Percentiles rank a stretch among this genome's conserved stretches.
These are phyloP conservation scores for Amanita muscaria DNA, from an alignment of 768 basidiomycete species.

Conservation along the genomic window DNA sequence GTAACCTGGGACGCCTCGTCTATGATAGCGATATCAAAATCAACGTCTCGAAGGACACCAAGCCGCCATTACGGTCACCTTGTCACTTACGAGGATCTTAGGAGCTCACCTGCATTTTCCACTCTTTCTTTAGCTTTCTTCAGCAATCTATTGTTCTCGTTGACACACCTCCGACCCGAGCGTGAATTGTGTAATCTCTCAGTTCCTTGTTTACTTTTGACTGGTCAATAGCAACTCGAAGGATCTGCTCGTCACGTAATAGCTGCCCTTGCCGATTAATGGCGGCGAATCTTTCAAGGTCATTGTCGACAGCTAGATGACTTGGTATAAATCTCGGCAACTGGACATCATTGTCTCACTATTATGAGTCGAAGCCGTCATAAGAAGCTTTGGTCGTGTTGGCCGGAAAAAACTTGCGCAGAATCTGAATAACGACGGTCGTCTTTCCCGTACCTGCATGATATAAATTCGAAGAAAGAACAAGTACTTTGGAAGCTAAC, in stretches of 20 bases:
- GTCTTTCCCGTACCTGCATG: constrained; percentile 59
- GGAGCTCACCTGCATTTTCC: too few relatives aligned
- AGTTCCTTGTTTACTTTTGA: constrained; percentile 50
- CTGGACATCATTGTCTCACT: constrained; percentile 24
- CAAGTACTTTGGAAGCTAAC: constrained; percentile 19
- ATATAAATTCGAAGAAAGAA: not conserved
- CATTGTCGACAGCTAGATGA: constrained; percentile 57
- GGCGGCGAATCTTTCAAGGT: constrained; percentile 51
- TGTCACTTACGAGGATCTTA: too few relatives aligned
- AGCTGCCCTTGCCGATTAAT: constrained; percentile 35
- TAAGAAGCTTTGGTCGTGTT: constrained; percentile 40
- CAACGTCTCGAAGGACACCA: constrained; percentile 43
- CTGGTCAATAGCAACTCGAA: constrained; percentile 60
- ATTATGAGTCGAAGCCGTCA: constrained; percentile 68
- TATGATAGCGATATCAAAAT: constrained; percentile 55
- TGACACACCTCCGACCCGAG: constrained; percentile 53
- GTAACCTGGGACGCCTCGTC: constrained; percentile 69
- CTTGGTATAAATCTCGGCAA: not conserved
- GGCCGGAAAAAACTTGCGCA: constrained; percentile 28
- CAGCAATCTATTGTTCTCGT: constrained; percentile 46
- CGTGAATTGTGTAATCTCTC: constrained; percentile 54
- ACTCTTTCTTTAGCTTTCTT: constrained; percentile 54
- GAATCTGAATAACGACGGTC: constrained; percentile 57
- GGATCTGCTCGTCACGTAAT: constrained; percentile 47
- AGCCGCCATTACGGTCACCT: too few relatives aligned